Evolutionary conservation across 2,329 filamentous ascomycete species (phyloP).

Genomic region (Sporothrix pseudoabietina): DNA sequence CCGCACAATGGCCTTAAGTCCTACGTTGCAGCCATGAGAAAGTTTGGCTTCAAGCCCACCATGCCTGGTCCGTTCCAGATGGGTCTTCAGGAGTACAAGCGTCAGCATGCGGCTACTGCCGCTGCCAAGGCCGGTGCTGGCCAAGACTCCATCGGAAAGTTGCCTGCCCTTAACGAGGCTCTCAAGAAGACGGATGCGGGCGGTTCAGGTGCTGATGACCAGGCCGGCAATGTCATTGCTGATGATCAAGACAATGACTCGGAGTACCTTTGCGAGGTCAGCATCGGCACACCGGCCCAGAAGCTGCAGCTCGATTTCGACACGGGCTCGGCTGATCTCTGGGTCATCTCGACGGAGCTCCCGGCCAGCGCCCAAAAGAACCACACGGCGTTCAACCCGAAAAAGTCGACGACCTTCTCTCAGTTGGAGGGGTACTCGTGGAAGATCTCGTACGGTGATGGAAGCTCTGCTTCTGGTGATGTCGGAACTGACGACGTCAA

Average conservation of each 20-base stretch:
- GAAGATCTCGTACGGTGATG: slow-evolving; percentile 70
- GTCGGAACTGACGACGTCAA: slow-evolving; percentile 65
- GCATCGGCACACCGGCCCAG: slow-evolving; percentile 67
- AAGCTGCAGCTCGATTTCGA: slow-evolving; percentile 67
- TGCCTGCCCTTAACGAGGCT: slow-evolving; percentile 45
- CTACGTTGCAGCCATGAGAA: slow-evolving; percentile 62
- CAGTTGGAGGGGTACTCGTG: slow-evolving; percentile 53
- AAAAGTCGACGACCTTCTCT: slow-evolving; percentile 63
- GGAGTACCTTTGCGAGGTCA: slow-evolving; percentile 64
- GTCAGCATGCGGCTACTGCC: slow-evolving; percentile 43
- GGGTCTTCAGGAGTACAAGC: slow-evolving; percentile 42
- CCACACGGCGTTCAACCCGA: slow-evolving; percentile 62
- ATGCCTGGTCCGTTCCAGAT: slow-evolving; percentile 61
- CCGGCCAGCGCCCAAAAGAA: slow-evolving; percentile 43
- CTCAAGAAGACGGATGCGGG: slow-evolving; percentile 46
- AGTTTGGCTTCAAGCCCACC: slow-evolving; percentile 47
- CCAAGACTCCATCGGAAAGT: slow-evolving; percentile 27
- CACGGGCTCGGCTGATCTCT: slow-evolving; percentile 70
- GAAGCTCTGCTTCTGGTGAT: slow-evolving; percentile 64
- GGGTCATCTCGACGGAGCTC: slow-evolving; percentile 61
- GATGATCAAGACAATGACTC: slow-evolving; percentile 69
- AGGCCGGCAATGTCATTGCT: slow-evolving; percentile 55
- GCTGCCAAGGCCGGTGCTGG: slow-evolving; percentile 53
- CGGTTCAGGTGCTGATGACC: neutral
- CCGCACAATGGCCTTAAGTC: slow-evolving; percentile 62